phyloP scores from a whole-genome alignment of 2,329 filamentous ascomycete species.

The Lecanoromycetidae sp. region DNA sequence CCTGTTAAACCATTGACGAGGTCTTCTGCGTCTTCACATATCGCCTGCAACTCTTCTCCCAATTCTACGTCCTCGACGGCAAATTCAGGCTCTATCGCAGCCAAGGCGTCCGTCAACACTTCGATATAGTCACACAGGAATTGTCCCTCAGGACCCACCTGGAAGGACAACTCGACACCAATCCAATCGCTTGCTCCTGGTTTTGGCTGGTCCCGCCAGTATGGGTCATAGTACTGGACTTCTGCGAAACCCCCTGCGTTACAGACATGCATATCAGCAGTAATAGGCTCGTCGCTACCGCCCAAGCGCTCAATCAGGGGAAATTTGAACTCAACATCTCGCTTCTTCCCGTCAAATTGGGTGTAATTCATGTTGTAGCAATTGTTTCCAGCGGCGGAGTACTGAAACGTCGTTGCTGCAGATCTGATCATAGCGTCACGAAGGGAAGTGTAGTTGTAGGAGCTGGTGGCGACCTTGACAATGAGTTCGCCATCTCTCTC shows the following conservation, averaged over 20 bases:
- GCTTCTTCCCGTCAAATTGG: no score
- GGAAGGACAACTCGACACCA: neutral
- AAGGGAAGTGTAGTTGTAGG: slow-evolving; percentile 11
- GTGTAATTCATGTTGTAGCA: slow-evolving; percentile 1
- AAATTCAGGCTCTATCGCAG: slow-evolving; percentile 6
- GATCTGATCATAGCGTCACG: slow-evolving; percentile 15
- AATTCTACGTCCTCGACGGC: slow-evolving; percentile 6
- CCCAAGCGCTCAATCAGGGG: no score
- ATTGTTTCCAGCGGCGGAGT: slow-evolving; percentile 7
- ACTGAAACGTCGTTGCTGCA: slow-evolving; percentile 11
- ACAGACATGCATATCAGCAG: neutral
- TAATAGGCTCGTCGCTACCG: no score
- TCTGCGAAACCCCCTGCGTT: slow-evolving; percentile 10
- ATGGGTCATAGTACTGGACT: slow-evolving; percentile 6
- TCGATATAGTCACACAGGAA: slow-evolving; percentile 11
- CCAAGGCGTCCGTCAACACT: slow-evolving; percentile 3
- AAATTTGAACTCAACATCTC: no score
- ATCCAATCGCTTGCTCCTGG: no score
- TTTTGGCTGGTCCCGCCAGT: neutral
- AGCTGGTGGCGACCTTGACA: slow-evolving; percentile 7
- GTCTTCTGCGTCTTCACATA: no score
- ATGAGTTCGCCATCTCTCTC: slow-evolving; percentile 6
- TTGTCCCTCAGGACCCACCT: neutral
- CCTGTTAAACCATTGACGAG: no score
- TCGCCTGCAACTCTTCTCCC: slow-evolving; percentile 2